Base-by-base conservation (phyloP, 352 stramenopile species). In the Phytophthora cryptogea region DNA sequence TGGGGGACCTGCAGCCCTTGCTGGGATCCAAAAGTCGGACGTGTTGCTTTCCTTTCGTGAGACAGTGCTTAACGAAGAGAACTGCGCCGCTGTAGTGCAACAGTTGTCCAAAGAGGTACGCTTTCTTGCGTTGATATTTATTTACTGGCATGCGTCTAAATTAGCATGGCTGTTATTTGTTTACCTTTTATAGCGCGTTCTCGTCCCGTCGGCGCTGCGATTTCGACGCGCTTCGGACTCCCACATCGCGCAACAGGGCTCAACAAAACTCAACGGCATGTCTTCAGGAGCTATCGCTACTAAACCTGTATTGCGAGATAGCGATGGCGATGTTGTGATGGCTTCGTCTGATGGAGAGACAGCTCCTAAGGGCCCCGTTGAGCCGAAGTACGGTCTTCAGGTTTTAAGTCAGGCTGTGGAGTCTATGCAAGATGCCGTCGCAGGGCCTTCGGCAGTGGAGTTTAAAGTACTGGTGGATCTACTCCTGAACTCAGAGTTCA, bases 21-120 rank as follows among this genome's bases (percentile, higher is more conserved):
- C 79, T 26, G 83, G 85, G 2, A 82, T 95, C 45, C 84, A 91
- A 58, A 95, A 95, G 66, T 85, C 86, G 4, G 86, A 95, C 27
- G 86, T 95, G 39, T 63, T 95, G 33, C 68, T 95, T 11, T 80
- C 74, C 28, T 90, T 93, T 63, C 66, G 82, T 0, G 83, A 89
- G 56, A 83, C 78, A 1, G 63, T 92, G 16, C 49, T 95, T 30
- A 93, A 78, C 26, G 80, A 92, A 48, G 70, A 88, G 41, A 95
- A 93, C 59, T 92, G 84, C 61, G 63, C 66, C 30, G 76, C 79
- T 11, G 82, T 93, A 35, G 80, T 92, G n/a, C 78, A 90, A 41
- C 78, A 90, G 45, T 63, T 95, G 20, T 90, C 77, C 6, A 85
- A 85, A 26, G 78, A 92, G 79, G 85, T 94, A 47, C 32, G 68